Conservation (phyloP, 2,329 filamentous ascomycete species). For the Bertia moriformis region DNA sequence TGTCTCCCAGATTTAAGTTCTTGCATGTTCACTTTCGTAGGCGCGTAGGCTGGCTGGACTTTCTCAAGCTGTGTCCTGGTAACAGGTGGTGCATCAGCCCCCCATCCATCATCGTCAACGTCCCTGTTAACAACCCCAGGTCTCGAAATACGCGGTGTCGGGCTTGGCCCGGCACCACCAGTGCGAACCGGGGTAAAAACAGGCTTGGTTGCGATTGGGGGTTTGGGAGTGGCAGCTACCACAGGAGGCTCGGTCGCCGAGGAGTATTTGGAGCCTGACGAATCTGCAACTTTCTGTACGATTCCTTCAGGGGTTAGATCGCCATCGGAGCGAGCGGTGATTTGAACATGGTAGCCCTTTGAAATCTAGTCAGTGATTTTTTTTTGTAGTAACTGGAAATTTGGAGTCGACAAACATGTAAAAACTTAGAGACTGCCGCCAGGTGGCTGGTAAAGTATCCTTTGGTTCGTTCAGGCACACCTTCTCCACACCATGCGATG, state of each 20-base stretch:
- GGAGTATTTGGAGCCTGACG: constrained; percentile 89
- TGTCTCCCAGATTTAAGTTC: constrained; percentile 47
- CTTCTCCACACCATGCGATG: constrained; percentile 71
- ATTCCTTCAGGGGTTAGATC: constrained; percentile 80
- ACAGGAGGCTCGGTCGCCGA: constrained; percentile 36
- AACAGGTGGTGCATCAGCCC: constrained; percentile 79
- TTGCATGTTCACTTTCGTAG: constrained; percentile 86
- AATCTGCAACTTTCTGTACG: constrained; percentile 83
- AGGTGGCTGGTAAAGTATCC: constrained; percentile 96
- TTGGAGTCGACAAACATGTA: constrained; percentile 49
- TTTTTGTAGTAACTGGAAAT: no score
- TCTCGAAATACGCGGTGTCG: neutral
- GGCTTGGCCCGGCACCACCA: neutral
- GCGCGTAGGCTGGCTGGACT: constrained; percentile 82
- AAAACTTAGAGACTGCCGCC: constrained; percentile 73
- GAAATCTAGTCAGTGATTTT: no score
- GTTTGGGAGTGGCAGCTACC: constrained; percentile 39
- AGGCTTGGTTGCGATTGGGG: constrained; percentile 72
- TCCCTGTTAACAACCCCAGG: neutral
- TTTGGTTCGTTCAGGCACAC: constrained; percentile 95
- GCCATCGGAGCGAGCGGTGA: constrained; percentile 81
- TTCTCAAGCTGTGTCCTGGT: constrained; percentile 80
- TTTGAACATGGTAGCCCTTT: constrained; percentile 85
- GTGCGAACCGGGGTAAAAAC: constrained; percentile 65
- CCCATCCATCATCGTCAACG: constrained; percentile 77